Evolutionary conservation across 805 yeast species (phyloP).

Genomic region (Yamadazyma insecticola): DNA sequence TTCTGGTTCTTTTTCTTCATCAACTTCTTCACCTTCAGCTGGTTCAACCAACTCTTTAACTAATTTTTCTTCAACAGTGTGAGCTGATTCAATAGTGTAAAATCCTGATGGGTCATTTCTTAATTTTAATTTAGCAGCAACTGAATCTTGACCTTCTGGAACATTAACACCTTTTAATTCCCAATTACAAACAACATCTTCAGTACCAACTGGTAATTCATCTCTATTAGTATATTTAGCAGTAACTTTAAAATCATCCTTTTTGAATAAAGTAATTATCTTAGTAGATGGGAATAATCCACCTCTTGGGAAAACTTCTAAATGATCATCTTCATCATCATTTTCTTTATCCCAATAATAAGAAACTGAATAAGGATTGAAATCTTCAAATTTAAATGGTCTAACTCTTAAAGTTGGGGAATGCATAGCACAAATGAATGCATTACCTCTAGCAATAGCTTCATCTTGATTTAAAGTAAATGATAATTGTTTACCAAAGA

Average conservation of each 20-base stretch:
- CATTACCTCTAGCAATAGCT: constrained; percentile 98
- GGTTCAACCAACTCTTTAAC: constrained; percentile 83
- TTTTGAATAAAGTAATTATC: constrained; percentile 89
- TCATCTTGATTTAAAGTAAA: constrained; percentile 98
- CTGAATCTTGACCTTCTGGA: constrained; percentile 66
- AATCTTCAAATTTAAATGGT: constrained; percentile 97
- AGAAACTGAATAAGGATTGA: constrained; percentile 87
- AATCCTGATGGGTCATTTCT: constrained; percentile 97
- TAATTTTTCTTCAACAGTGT: constrained; percentile 86
- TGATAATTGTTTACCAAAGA: constrained; percentile 81
- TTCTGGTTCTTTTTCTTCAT: constrained; percentile 72
- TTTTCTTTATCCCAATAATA: constrained; percentile 93
- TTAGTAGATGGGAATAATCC: constrained; percentile 92
- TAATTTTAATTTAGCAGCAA: constrained; percentile 87
- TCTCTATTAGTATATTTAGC: constrained; percentile 79
- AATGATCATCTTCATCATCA: constrained; percentile 76
- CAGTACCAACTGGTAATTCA: constrained; percentile 68
- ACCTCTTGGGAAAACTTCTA: constrained; percentile 96
- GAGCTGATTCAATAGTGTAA: constrained; percentile 89
- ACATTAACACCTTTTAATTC: constrained; percentile 78
- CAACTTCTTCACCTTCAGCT: constrained; percentile 45
- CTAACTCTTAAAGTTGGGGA: constrained; percentile 98
- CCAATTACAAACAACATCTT: constrained; percentile 76
- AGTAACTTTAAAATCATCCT: constrained; percentile 78
- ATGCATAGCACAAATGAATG: constrained; percentile 97